phyloP scores from a whole-genome alignment of 2,329 filamentous ascomycete species.

The Setomelanomma holmii region DNA sequence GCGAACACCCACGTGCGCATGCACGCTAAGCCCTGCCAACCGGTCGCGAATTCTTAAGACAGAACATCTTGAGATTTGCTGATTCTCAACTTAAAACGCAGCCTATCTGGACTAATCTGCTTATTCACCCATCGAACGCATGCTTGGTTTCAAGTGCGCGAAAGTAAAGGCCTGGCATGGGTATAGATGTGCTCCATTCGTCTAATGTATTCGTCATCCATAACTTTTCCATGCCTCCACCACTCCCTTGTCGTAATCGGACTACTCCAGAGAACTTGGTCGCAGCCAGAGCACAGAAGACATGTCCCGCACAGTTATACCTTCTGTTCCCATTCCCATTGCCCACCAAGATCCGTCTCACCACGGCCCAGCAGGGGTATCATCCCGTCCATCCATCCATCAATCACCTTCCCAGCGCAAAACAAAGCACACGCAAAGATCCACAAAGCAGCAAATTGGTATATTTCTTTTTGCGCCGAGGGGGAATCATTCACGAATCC shows the following conservation, averaged over 20 bases:
- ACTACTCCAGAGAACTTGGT: not conserved
- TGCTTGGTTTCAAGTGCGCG: too few relatives aligned
- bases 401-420: constrained; percentile 4
- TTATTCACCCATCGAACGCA: too few relatives aligned
- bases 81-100: too few relatives aligned
- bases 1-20: constrained; percentile 14
- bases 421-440: constrained; percentile 12
- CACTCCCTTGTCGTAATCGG: not conserved
- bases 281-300: constrained; percentile 3
- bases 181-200: constrained; percentile 15
- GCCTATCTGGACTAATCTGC: too few relatives aligned
- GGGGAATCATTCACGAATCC: constrained; percentile 46
- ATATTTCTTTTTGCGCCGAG: constrained; percentile 52
- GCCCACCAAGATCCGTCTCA: constrained; percentile 30
- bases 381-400: constrained; percentile 19
- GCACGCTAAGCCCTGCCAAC: constrained; percentile 9
- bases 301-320: constrained; percentile 2
- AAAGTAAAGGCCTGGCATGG: too few relatives aligned
- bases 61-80: not conserved
- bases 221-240: constrained; percentile 8
- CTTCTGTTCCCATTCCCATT: constrained; percentile 9
- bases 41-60: not conserved
- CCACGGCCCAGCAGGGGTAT: constrained; percentile 29
- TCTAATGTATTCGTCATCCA: constrained; percentile 11
- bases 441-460: constrained; percentile 50